These are phyloP conservation scores for Nepenthes alata DNA, from an alignment of 179 eudicot genomes.

Conservation along the genomic window DNA sequence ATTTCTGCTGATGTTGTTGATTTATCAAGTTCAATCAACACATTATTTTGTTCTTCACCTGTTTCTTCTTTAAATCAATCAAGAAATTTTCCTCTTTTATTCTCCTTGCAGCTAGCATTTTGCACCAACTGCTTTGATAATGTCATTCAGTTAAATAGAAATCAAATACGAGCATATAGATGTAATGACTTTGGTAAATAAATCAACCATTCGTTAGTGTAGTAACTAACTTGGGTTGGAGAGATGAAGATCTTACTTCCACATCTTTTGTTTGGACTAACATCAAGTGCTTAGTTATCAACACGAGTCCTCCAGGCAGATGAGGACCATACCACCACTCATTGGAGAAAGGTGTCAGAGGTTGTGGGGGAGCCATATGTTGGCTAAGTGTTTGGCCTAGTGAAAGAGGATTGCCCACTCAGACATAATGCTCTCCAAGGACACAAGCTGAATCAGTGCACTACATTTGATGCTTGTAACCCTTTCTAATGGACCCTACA, in stretches of 20 bases:
- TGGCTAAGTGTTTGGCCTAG: conserved; percentile 8
- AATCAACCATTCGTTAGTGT: background rate
- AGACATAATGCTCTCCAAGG: too few species aligned
- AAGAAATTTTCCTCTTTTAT: too few species aligned
- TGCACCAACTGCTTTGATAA: conserved; percentile 4
- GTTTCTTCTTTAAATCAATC: too few species aligned
- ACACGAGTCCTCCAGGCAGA: background rate
- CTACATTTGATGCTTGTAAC: too few species aligned
- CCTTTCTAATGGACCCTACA: background rate
- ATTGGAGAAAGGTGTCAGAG: conserved; percentile 2
- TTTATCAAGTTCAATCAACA: too few species aligned
- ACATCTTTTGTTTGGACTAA: background rate
- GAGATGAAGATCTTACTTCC: background rate
- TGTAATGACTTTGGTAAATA: background rate
- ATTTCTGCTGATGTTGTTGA: conserved; percentile 4
- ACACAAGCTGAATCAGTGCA: too few species aligned
- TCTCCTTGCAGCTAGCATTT: conserved; percentile 4
- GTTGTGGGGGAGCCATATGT: conserved; percentile 6
- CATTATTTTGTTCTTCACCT: too few species aligned
- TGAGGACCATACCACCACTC: background rate
- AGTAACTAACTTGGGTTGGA: too few species aligned
- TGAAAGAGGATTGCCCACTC: conserved; percentile 5
- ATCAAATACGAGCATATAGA: background rate
- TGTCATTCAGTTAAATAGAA: too few species aligned
- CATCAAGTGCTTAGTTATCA: conserved; percentile 6